A percentile compares a stretch with the other conserved stretches of the same genome.
Evolutionary conservation across 495 filamentous ascomycete genomes (phyloP).

Genomic region (Talaromyces borbonicus): DNA sequence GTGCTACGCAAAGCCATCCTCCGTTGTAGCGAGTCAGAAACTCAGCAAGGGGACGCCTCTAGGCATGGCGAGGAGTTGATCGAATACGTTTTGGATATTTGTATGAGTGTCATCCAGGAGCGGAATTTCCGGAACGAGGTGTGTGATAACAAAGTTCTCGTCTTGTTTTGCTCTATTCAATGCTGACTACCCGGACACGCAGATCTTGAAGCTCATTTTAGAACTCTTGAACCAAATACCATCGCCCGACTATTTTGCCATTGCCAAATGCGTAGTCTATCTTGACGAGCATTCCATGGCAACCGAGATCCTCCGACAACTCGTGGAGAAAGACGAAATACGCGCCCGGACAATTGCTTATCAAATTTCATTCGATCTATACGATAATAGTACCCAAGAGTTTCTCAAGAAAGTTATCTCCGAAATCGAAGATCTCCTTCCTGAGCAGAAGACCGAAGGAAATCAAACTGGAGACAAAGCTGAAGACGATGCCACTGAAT

Average conservation of each 20-base stretch:
- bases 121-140: conserved; percentile 73
- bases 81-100: conserved; percentile 93
- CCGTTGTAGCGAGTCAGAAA: conserved; percentile 69
- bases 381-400: conserved; percentile 96
- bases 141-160: conserved; percentile 13
- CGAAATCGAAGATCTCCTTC: conserved; percentile 56
- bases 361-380: conserved; percentile 95
- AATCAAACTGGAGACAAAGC: conserved; percentile 30
- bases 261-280: conserved; percentile 96
- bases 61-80: conserved; percentile 81
- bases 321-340: conserved; percentile 70
- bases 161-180: neutral
- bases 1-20: conserved; percentile 83
- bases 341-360: conserved; percentile 79
- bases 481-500: conserved; percentile 44
- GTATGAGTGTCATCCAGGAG: conserved; percentile 97
- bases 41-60: conserved; percentile 45
- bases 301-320: conserved; percentile 70
- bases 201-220: conserved; percentile 80
- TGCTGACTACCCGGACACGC: conserved; percentile 16
- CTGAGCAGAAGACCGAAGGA: conserved; percentile 26
- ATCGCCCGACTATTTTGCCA: conserved; percentile 91
- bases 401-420: conserved; percentile 86
- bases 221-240: conserved; percentile 82
- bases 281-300: conserved; percentile 88